Base-by-base conservation (phyloP, 73 alveolate species). In the Paramecium octaurelia region DNA sequence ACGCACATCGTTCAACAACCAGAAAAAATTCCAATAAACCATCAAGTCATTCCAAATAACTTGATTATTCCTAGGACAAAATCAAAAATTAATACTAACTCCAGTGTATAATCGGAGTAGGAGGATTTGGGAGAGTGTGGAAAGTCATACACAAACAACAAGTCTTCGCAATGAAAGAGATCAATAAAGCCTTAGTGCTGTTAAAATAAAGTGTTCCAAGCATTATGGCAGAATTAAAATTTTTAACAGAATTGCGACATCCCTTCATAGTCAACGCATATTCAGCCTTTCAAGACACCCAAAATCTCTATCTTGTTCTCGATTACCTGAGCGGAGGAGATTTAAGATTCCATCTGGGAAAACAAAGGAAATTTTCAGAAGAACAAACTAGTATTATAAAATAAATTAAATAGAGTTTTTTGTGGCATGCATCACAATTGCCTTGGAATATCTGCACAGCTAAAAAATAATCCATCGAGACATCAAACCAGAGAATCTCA, bases 401-500 rank as follows among this genome's bases (percentile, higher is more conserved):
- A 16, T 54, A 54, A 54, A 54, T 54, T 54, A 54, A 54, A 16
- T 92, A 94, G 91, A 92, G 85, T 98, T 97, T 92, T 94, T 98
- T 90, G 70, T 98, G 0, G 99, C 99, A 7, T 98, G 99, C 71
- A 94, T 97, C 40, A 85, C 97, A 38, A 85, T 94, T 4, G 99
- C 97, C 2, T 95, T 98, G 77, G 99, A 98, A 93, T 97, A 97
- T 92, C 90, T 97, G 38, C 99, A 98, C 93, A 80, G 93, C 6
- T 96, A 95, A 50, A 93, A 95, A 36, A 95, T 98, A 5, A 94
- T 98, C 20, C 99, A 98, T 92, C 64, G 99, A 86, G 99, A 98
- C 88, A 97, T 98, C 11, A 98, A 97, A 87, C 99, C 99, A 1
- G 99, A 98, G 75, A 98, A 98, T 93, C 93, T 98, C 35, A 99